A percentile compares a stretch with the other conserved stretches of the same genome.
Evolutionary conservation across 768 basidiomycete species (phyloP).

Genomic region (Erythrobasidium yunnanense): DNA sequence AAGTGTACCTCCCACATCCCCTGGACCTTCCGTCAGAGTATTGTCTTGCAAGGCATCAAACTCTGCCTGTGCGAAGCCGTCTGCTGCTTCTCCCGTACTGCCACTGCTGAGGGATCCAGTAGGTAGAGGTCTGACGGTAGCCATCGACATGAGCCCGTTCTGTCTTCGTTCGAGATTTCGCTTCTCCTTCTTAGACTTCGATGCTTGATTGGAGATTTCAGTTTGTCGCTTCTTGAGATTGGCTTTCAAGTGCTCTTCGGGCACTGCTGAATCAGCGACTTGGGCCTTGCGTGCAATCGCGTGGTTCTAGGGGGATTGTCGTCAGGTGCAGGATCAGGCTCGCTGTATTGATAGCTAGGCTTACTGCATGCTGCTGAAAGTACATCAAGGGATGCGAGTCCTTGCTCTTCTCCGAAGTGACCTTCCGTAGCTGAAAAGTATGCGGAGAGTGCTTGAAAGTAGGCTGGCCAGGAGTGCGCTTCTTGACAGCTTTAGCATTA

Average conservation of each 20-base stretch:
- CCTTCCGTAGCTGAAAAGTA: neutral
- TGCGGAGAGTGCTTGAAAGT: neutral
- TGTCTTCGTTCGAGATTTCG: too few species aligned
- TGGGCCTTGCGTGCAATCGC: neutral
- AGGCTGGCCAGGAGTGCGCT: neutral
- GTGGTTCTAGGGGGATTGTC: neutral
- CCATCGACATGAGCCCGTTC: too few species aligned
- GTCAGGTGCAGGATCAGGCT: neutral
- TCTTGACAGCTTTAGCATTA: neutral
- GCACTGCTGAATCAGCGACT: too few species aligned
- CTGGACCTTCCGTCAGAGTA: neutral
- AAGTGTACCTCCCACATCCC: neutral
- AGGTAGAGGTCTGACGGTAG: too few species aligned
- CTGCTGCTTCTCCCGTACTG: neutral
- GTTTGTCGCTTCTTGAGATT: too few species aligned
- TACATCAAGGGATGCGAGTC: neutral
- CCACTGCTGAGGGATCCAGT: too few species aligned
- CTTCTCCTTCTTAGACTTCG: too few species aligned
- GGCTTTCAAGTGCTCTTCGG: too few species aligned
- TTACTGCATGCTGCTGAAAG: constrained; percentile 3
- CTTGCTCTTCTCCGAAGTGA: neutral
- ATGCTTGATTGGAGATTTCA: too few species aligned
- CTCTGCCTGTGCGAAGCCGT: neutral
- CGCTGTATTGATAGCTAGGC: neutral
- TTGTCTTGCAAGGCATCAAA: neutral